Evolutionary conservation across 768 basidiomycete species (phyloP), one percentile per base, ranked within the genome.

Genomic region (Lactarius deliciosus): DNA sequence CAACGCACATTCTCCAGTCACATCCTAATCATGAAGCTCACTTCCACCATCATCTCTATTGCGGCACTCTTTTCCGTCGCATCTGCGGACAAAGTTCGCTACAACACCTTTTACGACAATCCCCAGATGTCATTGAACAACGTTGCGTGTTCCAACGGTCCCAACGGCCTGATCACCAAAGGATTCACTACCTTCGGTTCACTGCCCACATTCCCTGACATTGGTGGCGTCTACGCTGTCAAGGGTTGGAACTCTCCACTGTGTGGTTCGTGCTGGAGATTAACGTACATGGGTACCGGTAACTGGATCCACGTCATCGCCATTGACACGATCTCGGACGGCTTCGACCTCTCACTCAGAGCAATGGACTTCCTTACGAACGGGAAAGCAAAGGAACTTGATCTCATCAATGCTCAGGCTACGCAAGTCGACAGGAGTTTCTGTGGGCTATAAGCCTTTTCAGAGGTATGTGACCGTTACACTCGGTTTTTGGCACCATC

Each of bases 321-420:
- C 36, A 36, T 36, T 11, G 36, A 36, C 36, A 36, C 11, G 36
- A 36, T 36, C 11, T 36, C 11, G 2, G 36, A 36, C 36, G 36
- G 36, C 36, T 36, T 36, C 36, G 11, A 11, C 36, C 10, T 36
- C 36, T 36, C 36, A 13, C 36, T 36, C 13, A 4, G 11, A 13
- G 36, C 36, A 11, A 36, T 36, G 36, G 1, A 87, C 66, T 69
- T 68, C 16, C 73, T 87, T 68, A 87, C 86, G 16, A 54, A 57
- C n/a, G 57, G 63, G 32, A 18, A 60, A n/a, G 66, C 66, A 22
- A 3, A 16, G 58, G 5, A 22, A 9, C 28, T 64, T 11, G 63
- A 57, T 36, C 9, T 5, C 34, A 41, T 68, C 41, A 3, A 56
- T 18, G 65, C 38, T 20, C 6, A 50, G 1, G 54, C 43, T 32